Evolutionary conservation across 768 basidiomycete genomes (phyloP).

Genomic region (Suillus placidus): DNA sequence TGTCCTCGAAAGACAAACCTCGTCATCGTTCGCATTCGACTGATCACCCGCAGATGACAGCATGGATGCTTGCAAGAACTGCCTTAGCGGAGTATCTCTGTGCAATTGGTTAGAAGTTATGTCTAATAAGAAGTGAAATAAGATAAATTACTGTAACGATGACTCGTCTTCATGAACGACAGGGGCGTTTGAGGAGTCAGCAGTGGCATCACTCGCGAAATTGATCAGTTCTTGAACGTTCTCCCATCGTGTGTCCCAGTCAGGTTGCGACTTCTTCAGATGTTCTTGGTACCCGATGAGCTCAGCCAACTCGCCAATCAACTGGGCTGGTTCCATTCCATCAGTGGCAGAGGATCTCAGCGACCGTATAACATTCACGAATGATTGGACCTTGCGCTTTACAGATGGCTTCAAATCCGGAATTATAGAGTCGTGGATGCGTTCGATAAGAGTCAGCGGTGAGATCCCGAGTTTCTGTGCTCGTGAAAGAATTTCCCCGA

Average conservation of each 20-base stretch:
- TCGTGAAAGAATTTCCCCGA: conserved; percentile 55
- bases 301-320: conserved; percentile 61
- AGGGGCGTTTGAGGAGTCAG: conserved; percentile 20
- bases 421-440: conserved; percentile 59
- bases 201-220: conserved; percentile 66
- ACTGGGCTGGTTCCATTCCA: conserved; percentile 61
- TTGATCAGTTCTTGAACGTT: conserved; percentile 84
- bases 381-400: conserved; percentile 62
- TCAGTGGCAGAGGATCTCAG: conserved; percentile 56
- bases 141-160: conserved; percentile 1
- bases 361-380: conserved; percentile 57
- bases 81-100: conserved; percentile 62
- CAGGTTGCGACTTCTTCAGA: conserved; percentile 69
- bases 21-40: conserved; percentile 51
- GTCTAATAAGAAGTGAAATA: background rate
- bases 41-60: conserved; percentile 78
- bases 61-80: conserved; percentile 80
- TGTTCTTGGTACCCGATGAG: conserved; percentile 67
- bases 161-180: background rate
- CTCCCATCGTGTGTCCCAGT: conserved; percentile 79
- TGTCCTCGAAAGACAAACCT: conserved; percentile 34
- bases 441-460: conserved; percentile 61
- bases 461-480: conserved; percentile 56
- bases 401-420: conserved; percentile 69
- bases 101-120: background rate